These are phyloP conservation scores for Thelonectria olida DNA, from an alignment of 2,329 filamentous ascomycete species.

Conservation along the genomic window DNA sequence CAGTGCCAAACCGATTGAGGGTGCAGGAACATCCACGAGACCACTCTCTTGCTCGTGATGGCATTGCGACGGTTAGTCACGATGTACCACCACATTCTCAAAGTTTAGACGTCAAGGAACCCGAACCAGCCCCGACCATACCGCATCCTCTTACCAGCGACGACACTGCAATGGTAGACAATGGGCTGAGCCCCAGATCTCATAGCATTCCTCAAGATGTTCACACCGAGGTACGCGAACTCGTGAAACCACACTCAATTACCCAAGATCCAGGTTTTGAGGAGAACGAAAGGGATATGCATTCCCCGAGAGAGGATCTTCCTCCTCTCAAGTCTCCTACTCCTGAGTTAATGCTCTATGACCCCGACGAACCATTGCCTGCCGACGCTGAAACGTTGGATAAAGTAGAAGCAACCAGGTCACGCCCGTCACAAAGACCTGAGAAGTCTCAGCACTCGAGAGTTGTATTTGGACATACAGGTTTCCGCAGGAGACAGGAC, in stretches of 20 bases:
- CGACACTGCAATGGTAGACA: slow-evolving; percentile 11
- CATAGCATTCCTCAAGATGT: slow-evolving; percentile 29
- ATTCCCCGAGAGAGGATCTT: slow-evolving; percentile 2
- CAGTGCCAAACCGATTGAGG: neutral
- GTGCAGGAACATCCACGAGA: slow-evolving; percentile 3
- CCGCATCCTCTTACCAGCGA: slow-evolving; percentile 29
- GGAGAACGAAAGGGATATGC: neutral
- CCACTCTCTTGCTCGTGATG: slow-evolving; percentile 27
- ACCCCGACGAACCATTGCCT: neutral
- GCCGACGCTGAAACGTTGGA: neutral
- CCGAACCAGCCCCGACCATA: slow-evolving; percentile 7
- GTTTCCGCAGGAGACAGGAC: neutral
- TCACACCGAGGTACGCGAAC: slow-evolving; percentile 24
- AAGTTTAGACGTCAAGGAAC: slow-evolving; percentile 19
- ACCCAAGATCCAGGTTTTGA: slow-evolving; percentile 16
- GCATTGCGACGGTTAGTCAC: slow-evolving; percentile 12
- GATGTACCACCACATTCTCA: slow-evolving; percentile 22
- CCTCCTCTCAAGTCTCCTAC: neutral
- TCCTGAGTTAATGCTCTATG: neutral
- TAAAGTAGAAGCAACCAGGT: neutral
- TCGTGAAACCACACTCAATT: slow-evolving; percentile 22
- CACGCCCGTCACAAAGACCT: neutral
- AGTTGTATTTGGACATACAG: neutral
- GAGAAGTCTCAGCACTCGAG: neutral
- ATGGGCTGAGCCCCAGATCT: slow-evolving; percentile 31